Evolutionary conservation across 768 basidiomycete species (phyloP).

Genomic region (Clitopilus hobsonii): DNA sequence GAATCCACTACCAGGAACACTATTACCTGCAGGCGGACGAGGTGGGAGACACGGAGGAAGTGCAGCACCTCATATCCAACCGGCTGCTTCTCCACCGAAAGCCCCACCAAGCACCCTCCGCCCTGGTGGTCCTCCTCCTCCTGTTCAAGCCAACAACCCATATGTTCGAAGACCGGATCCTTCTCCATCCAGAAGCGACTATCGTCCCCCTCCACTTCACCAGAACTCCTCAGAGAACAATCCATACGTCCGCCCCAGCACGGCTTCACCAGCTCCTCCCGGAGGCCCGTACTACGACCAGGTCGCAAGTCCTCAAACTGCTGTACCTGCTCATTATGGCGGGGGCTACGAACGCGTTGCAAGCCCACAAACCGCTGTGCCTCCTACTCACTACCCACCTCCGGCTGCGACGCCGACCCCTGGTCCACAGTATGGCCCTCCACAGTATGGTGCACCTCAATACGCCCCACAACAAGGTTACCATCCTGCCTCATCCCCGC

Average conservation of each 20-base stretch:
- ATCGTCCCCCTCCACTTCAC: not conserved
- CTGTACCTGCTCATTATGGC: not conserved
- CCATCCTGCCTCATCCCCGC: not conserved
- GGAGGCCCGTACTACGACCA: not conserved
- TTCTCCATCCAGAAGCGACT: not conserved
- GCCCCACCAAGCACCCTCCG: not conserved
- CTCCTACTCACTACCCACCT: not conserved
- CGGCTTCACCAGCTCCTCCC: not conserved
- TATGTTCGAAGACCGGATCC: not conserved
- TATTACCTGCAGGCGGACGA: slow-evolving; percentile 15
- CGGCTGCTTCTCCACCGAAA: not conserved
- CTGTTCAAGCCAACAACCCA: not conserved
- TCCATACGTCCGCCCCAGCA: not conserved
- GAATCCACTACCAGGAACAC: slow-evolving; percentile 13
- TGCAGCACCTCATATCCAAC: not conserved
- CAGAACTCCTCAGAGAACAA: not conserved
- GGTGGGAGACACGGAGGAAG: not conserved
- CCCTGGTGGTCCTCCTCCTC: not conserved
- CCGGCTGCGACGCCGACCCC: not conserved
- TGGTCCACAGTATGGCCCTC: not conserved
- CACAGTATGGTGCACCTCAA: not conserved
- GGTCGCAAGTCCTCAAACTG: not conserved
- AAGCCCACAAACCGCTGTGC: not conserved
- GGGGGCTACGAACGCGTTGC: not conserved
- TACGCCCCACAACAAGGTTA: too few relatives aligned